These are phyloP conservation scores for Debaryomyces udenii DNA, from an alignment of 1,139 yeast species.

Conservation along the genomic window DNA sequence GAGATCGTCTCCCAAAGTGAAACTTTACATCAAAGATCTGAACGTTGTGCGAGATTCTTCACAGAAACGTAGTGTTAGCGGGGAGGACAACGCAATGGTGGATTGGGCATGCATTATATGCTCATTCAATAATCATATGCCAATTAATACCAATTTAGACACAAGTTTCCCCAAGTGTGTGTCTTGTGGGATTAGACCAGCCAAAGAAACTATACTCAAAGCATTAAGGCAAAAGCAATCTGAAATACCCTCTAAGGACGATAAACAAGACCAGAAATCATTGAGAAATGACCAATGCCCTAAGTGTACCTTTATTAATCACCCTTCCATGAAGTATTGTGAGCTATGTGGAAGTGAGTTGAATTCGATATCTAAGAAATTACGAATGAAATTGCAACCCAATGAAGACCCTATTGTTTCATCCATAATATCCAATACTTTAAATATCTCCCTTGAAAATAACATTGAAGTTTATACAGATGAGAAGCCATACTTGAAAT, in stretches of 20 bases:
- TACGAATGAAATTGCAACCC: slow-evolving; percentile 6
- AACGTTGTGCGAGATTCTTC: background rate
- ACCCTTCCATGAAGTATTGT: slow-evolving; percentile 74
- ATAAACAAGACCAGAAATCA: background rate
- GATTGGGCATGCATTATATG: slow-evolving; percentile 89
- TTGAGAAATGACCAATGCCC: slow-evolving; percentile 60
- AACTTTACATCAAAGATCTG: slow-evolving; percentile 27
- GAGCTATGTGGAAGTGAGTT: slow-evolving; percentile 82
- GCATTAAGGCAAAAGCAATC: slow-evolving; percentile 17
- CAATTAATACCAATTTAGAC: slow-evolving; percentile 34
- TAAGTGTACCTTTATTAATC: slow-evolving; percentile 83
- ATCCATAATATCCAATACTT: slow-evolving; percentile 18
- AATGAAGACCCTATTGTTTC: slow-evolving; percentile 4
- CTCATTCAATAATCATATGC: slow-evolving; percentile 61
- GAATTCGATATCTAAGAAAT: slow-evolving; percentile 21
- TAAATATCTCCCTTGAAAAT: slow-evolving; percentile 31
- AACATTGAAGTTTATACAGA: slow-evolving; percentile 37
- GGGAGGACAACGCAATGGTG: slow-evolving; percentile 16
- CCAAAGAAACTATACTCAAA: slow-evolving; percentile 16
- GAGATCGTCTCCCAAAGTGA: slow-evolving; percentile 78
- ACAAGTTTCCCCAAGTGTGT: slow-evolving; percentile 57
- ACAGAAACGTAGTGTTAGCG: background rate
- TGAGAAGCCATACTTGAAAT: slow-evolving; percentile 46
- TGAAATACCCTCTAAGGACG: background rate
- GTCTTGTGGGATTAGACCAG: slow-evolving; percentile 71